Base-by-base conservation (phyloP, 2,329 filamentous ascomycete genomes). In the Proliferodiscus dingleyae region DNA sequence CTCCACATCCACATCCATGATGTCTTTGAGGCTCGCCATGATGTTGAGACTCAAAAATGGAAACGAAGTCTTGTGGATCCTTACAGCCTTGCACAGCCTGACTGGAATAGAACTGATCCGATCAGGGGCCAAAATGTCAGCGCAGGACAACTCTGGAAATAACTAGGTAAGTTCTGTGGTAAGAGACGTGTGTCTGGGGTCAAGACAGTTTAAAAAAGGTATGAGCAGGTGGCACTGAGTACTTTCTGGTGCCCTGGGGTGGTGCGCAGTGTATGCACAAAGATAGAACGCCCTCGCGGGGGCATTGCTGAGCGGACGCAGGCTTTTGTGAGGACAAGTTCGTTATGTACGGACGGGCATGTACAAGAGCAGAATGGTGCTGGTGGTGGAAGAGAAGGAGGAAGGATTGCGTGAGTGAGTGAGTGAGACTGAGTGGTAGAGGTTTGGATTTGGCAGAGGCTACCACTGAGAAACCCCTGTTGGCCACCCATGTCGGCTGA, bases 1-100 rank as follows among this genome's bases (percentile, higher is more conserved):
- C 50, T 64, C 61, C 33, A 63, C 60, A 50, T 64, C 62, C 26
- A 63, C 60, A 52, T 64, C 61, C 60, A 64, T 64, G 42, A 64
- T 64, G 53, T 63, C 60, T 54, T 60, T 60, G 52, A 64, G 52
- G 52, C 57, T 63, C 49, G 61, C 61, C 62, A 64, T 64, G 49
- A 51, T 59, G 47, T 39, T 45, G 42, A 45, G 46, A 49, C 51
- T 54, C 45, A 49, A 59, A n/a, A 52, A 51, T 59, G 54, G 56
- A 57, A 59, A 54, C 51, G 19, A 56, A 37, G 42, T 46, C 36
- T 49, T 42, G 48, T 53, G 44, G 47, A 52, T 52, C 52, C 53
- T 50, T 54, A 56, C 50, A 56, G 48, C 49, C 51, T 55, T 60
- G 57, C 59, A 58, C 60, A 60, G 58, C 56, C 59, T 50, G 47